Conservation (phyloP, 2,329 filamentous ascomycete species). For the Cercospora beticola region DNA sequence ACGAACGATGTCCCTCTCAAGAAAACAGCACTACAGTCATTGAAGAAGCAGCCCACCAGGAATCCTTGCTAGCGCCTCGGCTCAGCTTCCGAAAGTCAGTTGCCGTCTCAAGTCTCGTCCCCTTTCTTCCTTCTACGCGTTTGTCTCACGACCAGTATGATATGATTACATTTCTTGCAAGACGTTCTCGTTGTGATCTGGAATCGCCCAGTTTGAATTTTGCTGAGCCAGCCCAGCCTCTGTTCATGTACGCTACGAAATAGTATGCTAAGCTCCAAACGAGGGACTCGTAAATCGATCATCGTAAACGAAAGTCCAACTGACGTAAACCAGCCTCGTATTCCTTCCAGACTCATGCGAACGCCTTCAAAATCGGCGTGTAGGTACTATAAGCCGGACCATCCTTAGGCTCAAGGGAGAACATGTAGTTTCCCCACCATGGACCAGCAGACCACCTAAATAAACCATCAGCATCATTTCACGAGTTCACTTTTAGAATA, state of each 20-base stretch:
- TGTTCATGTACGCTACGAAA: background rate
- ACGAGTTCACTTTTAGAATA: no score
- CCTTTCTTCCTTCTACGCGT: no score
- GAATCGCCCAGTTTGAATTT: no score
- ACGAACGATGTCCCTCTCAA: background rate
- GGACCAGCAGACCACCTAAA: conserved; percentile 54
- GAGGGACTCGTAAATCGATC: background rate
- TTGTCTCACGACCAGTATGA: no score
- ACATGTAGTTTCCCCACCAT: conserved; percentile 43
- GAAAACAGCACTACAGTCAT: conserved; percentile 1
- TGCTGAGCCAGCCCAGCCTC: no score
- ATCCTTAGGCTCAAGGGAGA: conserved; percentile 49
- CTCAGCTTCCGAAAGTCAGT: background rate
- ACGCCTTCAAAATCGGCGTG: conserved; percentile 17
- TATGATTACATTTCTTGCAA: no score
- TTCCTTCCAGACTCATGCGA: background rate
- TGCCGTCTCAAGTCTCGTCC: no score
- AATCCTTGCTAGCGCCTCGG: background rate
- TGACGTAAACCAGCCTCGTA: background rate
- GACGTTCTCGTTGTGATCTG: no score
- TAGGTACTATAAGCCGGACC: conserved; percentile 44
- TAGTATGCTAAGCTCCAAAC: background rate
- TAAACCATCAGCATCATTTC: background rate
- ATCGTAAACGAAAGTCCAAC: background rate
- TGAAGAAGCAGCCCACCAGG: background rate